A percentile compares a stretch with the other conserved stretches of the same genome.
phyloP scores from a whole-genome alignment of 202 grass and related monocot genomes.

The Carex arenaria region DNA sequence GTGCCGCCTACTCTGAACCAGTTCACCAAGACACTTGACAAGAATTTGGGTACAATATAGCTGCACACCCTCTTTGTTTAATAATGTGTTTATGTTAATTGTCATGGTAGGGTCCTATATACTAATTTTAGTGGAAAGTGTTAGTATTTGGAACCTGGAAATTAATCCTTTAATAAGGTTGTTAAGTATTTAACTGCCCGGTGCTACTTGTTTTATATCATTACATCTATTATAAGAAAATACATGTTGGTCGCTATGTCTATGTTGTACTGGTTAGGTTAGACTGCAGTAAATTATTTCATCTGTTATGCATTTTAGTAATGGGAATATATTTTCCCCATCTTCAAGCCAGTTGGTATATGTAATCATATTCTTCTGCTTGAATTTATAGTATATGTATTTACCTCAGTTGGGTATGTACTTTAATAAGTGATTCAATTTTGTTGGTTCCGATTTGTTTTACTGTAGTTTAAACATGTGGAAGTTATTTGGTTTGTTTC shows the following conservation, averaged over 20 bases:
- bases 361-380: neutral
- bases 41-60: slow-evolving; percentile 54
- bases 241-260: neutral
- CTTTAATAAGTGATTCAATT: too few relatives aligned
- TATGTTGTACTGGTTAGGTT: neutral
- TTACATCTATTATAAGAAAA: neutral
- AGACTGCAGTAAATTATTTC: neutral
- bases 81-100: neutral
- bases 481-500: neutral
- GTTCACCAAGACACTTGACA: slow-evolving; percentile 85
- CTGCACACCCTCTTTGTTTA: neutral
- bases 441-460: neutral
- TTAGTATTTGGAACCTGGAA: neutral
- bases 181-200: neutral
- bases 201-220: neutral
- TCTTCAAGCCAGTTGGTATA: neutral
- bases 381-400: neutral
- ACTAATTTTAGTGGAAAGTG: neutral
- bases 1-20: slow-evolving; percentile 78
- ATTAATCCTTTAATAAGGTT: neutral
- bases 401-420: too few relatives aligned
- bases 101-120: neutral
- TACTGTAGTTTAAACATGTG: neutral
- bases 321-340: neutral
- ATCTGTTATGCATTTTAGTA: neutral